Conservation (phyloP, 768 basidiomycete genomes). For the Trametes maxima region DNA sequence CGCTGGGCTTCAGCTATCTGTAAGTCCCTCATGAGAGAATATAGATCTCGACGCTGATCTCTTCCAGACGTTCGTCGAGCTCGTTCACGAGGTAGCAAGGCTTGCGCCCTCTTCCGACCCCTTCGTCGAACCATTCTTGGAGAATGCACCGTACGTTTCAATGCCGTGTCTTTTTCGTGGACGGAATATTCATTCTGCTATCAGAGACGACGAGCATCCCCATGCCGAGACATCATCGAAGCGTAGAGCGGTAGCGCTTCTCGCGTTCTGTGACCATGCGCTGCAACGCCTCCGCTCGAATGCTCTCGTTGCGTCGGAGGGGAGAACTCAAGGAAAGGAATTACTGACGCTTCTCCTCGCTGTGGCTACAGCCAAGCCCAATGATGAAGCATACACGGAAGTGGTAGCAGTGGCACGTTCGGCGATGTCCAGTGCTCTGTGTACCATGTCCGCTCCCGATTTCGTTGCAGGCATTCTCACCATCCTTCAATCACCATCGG, state of each 20-base stretch:
- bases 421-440: constrained; percentile 56
- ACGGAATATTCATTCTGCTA: neutral
- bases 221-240: constrained; percentile 48
- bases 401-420: constrained; percentile 50
- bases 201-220: constrained; percentile 63
- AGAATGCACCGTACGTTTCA: constrained; percentile 51
- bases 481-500: constrained; percentile 53
- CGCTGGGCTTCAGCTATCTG: constrained; percentile 51
- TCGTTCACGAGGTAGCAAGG: constrained; percentile 66
- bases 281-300: constrained; percentile 40
- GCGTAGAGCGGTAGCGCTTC: constrained; percentile 67
- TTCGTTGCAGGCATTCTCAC: constrained; percentile 62
- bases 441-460: constrained; percentile 66
- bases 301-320: constrained; percentile 26
- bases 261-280: constrained; percentile 62
- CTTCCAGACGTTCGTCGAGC: constrained; percentile 58
- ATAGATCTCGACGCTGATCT: neutral
- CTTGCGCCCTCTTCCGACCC: constrained; percentile 45
- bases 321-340: constrained; percentile 48
- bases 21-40: constrained; percentile 35
- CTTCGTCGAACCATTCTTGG: constrained; percentile 52
- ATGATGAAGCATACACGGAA: constrained; percentile 33
- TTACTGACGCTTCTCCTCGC: constrained; percentile 39
- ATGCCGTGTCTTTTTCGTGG: neutral
- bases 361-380: constrained; percentile 19